These are phyloP conservation scores for Pyrenula aspistea DNA, from an alignment of 495 filamentous ascomycete species.

Conservation along the genomic window DNA sequence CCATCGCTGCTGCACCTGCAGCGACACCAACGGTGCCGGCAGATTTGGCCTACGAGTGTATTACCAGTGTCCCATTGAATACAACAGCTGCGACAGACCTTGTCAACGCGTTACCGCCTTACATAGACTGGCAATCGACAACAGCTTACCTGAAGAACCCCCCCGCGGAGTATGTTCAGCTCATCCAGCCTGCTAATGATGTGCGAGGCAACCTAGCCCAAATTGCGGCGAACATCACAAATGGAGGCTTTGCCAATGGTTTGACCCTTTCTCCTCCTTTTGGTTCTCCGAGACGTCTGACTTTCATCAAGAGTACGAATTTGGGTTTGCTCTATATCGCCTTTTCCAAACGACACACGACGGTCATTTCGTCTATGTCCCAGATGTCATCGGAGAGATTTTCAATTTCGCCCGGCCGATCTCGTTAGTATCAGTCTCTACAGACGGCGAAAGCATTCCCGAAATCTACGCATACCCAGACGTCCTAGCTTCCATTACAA, in stretches of 20 bases:
- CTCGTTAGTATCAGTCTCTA: constrained; percentile 32
- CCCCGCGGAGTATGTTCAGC: neutral
- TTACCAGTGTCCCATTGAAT: neutral
- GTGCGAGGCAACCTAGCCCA: neutral
- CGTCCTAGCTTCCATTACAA: too few species aligned
- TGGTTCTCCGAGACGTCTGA: too few species aligned
- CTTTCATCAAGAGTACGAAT: constrained; percentile 29
- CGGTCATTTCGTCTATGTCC: constrained; percentile 24
- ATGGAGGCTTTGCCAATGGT: neutral
- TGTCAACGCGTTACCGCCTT: neutral
- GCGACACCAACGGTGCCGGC: neutral
- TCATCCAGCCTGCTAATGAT: neutral
- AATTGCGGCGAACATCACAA: neutral
- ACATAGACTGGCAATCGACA: neutral
- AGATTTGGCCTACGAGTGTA: neutral
- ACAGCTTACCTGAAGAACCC: neutral
- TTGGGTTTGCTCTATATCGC: constrained; percentile 34
- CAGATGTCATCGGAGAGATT: constrained; percentile 25
- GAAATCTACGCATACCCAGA: constrained; percentile 26
- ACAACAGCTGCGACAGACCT: neutral
- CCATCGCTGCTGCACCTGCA: too few species aligned
- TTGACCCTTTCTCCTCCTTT: neutral
- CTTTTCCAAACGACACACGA: constrained; percentile 32
- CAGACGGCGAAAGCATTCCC: constrained; percentile 35
- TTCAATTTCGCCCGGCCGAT: constrained; percentile 34